phyloP scores from a whole-genome alignment of 2,329 filamentous ascomycete species.

The Pseudopithomyces maydicus region DNA sequence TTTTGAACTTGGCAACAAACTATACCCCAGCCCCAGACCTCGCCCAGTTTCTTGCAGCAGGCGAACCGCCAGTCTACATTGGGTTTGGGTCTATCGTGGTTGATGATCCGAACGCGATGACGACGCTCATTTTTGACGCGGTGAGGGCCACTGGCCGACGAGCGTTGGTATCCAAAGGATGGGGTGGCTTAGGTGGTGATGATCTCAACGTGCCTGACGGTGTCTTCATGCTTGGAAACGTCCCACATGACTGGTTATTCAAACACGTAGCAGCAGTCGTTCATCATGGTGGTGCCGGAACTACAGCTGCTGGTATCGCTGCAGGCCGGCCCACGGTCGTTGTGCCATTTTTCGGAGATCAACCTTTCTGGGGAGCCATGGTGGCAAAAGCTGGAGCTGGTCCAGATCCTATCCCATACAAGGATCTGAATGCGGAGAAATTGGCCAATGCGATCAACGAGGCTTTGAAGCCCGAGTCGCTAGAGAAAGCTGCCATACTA shows the following conservation, averaged over 20 bases:
- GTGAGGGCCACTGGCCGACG: slow-evolving; percentile 66
- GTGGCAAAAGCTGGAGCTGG: slow-evolving; percentile 48
- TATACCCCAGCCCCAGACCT: slow-evolving; percentile 47
- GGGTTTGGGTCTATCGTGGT: slow-evolving; percentile 50
- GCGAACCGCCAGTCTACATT: slow-evolving; percentile 49
- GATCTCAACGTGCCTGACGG: slow-evolving; percentile 67
- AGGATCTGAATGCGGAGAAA: slow-evolving; percentile 46
- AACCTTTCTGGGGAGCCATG: slow-evolving; percentile 51
- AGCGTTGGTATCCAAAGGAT: slow-evolving; percentile 83
- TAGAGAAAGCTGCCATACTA: slow-evolving; percentile 43
- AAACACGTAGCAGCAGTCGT: slow-evolving; percentile 79
- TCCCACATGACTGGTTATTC: slow-evolving; percentile 90
- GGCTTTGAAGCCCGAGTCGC: slow-evolving; percentile 43
- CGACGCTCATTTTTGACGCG: slow-evolving; percentile 48
- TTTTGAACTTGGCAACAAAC: slow-evolving; percentile 45
- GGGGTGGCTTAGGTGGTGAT: slow-evolving; percentile 82
- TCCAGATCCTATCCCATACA: slow-evolving; percentile 46
- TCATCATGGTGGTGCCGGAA: slow-evolving; percentile 87
- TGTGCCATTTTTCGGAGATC: slow-evolving; percentile 72
- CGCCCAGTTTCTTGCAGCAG: slow-evolving; percentile 45
- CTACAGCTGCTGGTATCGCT: slow-evolving; percentile 83
- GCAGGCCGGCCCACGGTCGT: slow-evolving; percentile 80
- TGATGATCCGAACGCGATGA: slow-evolving; percentile 49
- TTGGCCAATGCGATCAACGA: slow-evolving; percentile 45
- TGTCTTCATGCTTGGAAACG: slow-evolving; percentile 83